These are phyloP conservation scores for Actinidia arguta DNA, from an alignment of 179 eudicot species.

Conservation along the genomic window DNA sequence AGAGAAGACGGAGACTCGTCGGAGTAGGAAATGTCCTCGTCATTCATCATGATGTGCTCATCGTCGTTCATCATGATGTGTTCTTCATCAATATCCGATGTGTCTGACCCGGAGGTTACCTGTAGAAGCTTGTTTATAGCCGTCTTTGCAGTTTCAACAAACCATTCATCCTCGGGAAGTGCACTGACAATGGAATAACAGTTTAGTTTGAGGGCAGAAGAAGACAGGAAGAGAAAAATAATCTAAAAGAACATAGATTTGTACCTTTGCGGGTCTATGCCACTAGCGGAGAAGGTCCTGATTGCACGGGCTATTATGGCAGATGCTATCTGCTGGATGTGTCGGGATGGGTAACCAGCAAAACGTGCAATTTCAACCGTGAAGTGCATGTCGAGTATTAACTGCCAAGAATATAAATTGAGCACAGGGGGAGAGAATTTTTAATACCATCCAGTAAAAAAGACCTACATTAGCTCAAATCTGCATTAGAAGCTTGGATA, in stretches of 20 bases:
- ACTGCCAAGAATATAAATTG: conserved; percentile 45
- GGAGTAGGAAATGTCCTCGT: conserved; percentile 64
- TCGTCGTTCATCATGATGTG: conserved; percentile 48
- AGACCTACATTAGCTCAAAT: neutral
- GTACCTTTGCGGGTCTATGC: conserved; percentile 94
- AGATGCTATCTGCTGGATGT: conserved; percentile 79
- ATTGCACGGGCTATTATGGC: conserved; percentile 87
- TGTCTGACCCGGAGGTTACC: conserved; percentile 82
- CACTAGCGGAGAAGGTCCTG: conserved; percentile 79
- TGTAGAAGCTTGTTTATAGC: conserved; percentile 80
- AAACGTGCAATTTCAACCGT: conserved; percentile 95
- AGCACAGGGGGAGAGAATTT: neutral
- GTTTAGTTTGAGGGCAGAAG: neutral
- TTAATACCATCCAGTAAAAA: neutral
- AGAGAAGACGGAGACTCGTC: conserved; percentile 80
- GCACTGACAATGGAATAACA: conserved; percentile 43
- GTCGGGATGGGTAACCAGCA: conserved; percentile 85
- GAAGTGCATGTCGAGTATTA: conserved; percentile 97
- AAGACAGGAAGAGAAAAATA: neutral
- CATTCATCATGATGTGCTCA: conserved; percentile 48
- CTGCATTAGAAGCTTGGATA: neutral
- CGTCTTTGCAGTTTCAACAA: conserved; percentile 80
- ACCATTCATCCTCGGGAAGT: conserved; percentile 97
- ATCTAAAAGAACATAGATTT: neutral
- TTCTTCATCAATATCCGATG: conserved; percentile 79